These are phyloP conservation scores for Hericium coralloides DNA, from an alignment of 768 basidiomycete genomes.

Conservation along the genomic window DNA sequence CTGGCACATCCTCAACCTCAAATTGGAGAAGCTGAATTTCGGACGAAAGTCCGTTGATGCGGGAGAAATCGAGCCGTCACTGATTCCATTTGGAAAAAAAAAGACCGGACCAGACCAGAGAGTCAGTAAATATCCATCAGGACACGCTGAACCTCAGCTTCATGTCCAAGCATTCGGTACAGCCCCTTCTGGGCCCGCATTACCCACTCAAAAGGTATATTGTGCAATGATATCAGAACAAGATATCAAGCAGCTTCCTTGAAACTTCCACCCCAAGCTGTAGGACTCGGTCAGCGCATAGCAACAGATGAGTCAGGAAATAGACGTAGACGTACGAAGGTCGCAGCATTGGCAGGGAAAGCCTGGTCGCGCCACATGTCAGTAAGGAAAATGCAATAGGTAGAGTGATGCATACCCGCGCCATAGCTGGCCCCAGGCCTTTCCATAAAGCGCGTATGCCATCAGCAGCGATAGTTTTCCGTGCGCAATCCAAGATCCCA, in stretches of 20 bases:
- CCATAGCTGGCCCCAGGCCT: slow-evolving; percentile 97
- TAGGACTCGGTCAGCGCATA: slow-evolving; percentile 12
- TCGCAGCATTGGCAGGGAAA: slow-evolving; percentile 95
- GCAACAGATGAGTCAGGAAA: background rate
- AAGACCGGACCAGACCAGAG: no score
- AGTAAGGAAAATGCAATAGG: background rate
- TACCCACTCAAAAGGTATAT: no score
- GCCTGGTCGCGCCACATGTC: slow-evolving; percentile 41
- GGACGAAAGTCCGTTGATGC: no score
- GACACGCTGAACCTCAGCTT: no score
- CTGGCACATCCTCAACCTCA: no score
- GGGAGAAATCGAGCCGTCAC: no score
- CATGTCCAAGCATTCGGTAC: no score
- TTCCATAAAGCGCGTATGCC: slow-evolving; percentile 89
- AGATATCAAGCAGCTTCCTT: slow-evolving; percentile 67
- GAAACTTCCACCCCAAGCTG: slow-evolving; percentile 91
- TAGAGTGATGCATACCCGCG: slow-evolving; percentile 45
- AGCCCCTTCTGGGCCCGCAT: no score
- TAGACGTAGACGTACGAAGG: slow-evolving; percentile 56
- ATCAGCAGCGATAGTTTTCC: slow-evolving; percentile 86
- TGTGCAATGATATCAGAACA: slow-evolving; percentile 17
- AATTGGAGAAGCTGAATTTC: no score
- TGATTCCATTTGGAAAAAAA: no score
- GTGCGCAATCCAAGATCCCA: slow-evolving; percentile 85
- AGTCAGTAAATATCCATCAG: no score